Evolutionary conservation across 768 basidiomycete genomes (phyloP), one percentile per base, ranked within the genome.

Genomic region (Kwoniella bestiolae): DNA sequence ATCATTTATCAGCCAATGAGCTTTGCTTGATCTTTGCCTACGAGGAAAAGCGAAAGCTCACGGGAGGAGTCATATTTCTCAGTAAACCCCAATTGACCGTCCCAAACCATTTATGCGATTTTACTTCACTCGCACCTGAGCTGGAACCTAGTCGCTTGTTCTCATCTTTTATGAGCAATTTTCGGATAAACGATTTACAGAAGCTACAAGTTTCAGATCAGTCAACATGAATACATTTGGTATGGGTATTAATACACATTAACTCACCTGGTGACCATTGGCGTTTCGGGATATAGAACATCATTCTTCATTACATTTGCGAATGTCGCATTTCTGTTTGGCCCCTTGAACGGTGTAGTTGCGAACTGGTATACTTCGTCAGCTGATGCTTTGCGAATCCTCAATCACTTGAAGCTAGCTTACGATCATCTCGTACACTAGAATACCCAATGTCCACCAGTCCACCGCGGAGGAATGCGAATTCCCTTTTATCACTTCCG

Each of bases 381-480:
- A 68, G 51, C 60, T 51, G 21, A 47, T 23, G 46, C 26, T 11
- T 16, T 23, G 4, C 26, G 23, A n/a, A n/a, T 28, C 7, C 9
- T 38, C 5, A 23, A n/a, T 8, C 23, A 41, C 18, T 38, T 11
- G 41, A 35, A 34, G n/a, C 34, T 7, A 32, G 77, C 81, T 68
- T 55, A 82, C 82, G 32, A 83, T 81, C 82, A 96, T 96, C 84
- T 99, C 96, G 84, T 94, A 96, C 75, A 98, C 92, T 76, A 99
- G 87, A 76, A 98, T 97, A 41, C 96, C 96, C 55, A 97, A 84
- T 32, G 96, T 98, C 96, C 92, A 94, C 95, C 95, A 99, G 83
- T 99, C 96, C 56, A 99, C 96, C 14, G 95, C 94, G 67, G 93
- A 93, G 38, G 94, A 96, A 82, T 99, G 96, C 18, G 96, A 95